A percentile compares a stretch with the other conserved stretches of the same genome.
Evolutionary conservation across 768 basidiomycete genomes (phyloP).

Genomic region (Cystobasidiopsis lactophilus): DNA sequence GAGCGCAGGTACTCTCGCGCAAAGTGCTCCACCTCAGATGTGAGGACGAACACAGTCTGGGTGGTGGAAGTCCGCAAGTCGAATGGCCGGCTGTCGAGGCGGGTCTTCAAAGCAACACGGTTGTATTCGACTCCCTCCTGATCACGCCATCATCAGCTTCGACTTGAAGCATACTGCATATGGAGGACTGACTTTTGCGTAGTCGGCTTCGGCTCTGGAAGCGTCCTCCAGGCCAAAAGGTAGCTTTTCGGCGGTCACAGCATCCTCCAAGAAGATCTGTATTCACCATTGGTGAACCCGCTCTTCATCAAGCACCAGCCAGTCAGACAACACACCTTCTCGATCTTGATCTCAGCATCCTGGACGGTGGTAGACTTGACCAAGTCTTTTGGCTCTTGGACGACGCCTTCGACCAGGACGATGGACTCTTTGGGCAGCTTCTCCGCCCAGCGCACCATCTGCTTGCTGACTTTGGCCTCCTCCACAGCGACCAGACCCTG

Average conservation of each 20-base stretch:
- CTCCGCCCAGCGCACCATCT: conserved; percentile 87
- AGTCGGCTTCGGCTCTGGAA: conserved; percentile 53
- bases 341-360: conserved; percentile 67
- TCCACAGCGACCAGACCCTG: conserved; percentile 60
- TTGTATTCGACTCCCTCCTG: too few relatives aligned
- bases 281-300: too few relatives aligned
- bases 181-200: conserved; percentile 37
- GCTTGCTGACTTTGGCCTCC: conserved; percentile 64
- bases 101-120: conserved; percentile 71
- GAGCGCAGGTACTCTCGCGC: conserved; percentile 62
- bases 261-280: conserved; percentile 62
- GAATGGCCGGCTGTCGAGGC: conserved; percentile 78
- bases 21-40: conserved; percentile 63
- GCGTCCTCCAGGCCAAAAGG: conserved; percentile 91
- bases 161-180: too few relatives aligned
- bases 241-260: conserved; percentile 47
- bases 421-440: conserved; percentile 64
- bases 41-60: conserved; percentile 82
- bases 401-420: conserved; percentile 64
- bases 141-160: too few relatives aligned
- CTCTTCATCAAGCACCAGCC: too few relatives aligned
- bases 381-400: conserved; percentile 53
- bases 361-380: conserved; percentile 78
- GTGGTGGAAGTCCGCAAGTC: conserved; percentile 77
- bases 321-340: conserved; percentile 58